Evolutionary conservation across 768 basidiomycete species (phyloP).

Genomic region (Psilocybe cyanescens): DNA sequence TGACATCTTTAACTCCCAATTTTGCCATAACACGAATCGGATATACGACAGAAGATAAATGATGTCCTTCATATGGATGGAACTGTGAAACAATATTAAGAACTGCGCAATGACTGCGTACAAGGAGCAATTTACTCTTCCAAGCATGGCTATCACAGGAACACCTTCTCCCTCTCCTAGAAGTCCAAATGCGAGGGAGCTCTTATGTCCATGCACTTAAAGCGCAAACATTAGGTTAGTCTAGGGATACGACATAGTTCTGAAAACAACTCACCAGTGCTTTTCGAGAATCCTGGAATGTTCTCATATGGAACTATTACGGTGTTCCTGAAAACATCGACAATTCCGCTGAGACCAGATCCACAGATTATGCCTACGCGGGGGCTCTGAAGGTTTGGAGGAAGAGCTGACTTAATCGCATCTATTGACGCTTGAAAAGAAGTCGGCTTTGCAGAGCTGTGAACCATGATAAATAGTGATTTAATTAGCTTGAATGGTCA

Average conservation of each 20-base stretch:
- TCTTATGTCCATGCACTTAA: conserved; percentile 81
- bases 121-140: conserved; percentile 56
- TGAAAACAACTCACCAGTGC: conserved; percentile 61
- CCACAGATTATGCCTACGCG: conserved; percentile 86
- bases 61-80: conserved; percentile 86
- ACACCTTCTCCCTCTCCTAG: conserved; percentile 63
- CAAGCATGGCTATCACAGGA: conserved; percentile 90
- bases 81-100: conserved; percentile 49
- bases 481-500: background rate
- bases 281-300: conserved; percentile 75
- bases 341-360: conserved; percentile 81
- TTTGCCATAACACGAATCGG: conserved; percentile 81
- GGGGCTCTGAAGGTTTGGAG: conserved; percentile 46
- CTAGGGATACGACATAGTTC: background rate
- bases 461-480: background rate
- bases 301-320: conserved; percentile 66
- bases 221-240: background rate
- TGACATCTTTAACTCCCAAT: conserved; percentile 74
- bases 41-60: conserved; percentile 69
- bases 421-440: conserved; percentile 32
- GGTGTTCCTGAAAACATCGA: conserved; percentile 56
- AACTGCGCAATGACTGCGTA: background rate
- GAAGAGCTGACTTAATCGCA: conserved; percentile 36
- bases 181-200: conserved; percentile 78
- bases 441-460: background rate